Evolutionary conservation across 2,329 filamentous ascomycete genomes (phyloP).

Genomic region (Fusarium armeniacum): DNA sequence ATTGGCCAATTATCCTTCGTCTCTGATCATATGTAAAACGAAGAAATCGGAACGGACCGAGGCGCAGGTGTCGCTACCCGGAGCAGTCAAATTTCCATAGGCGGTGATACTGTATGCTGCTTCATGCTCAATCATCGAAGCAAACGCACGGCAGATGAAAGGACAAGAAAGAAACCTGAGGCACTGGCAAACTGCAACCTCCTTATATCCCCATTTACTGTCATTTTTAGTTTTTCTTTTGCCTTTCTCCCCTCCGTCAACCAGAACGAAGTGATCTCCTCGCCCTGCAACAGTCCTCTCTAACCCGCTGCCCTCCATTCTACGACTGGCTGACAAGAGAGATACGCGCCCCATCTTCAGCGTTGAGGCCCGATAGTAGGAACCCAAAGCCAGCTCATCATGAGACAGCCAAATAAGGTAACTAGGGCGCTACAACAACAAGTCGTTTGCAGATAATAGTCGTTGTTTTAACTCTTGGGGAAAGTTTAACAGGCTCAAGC

Average conservation of each 20-base stretch:
- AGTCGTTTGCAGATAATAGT: neutral
- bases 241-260: constrained; percentile 31
- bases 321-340: constrained; percentile 35
- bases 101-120: constrained; percentile 7
- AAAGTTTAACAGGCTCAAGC: neutral
- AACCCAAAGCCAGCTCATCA: constrained; percentile 36
- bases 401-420: constrained; percentile 23
- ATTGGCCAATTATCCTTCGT: constrained; percentile 29
- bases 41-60: constrained; percentile 46
- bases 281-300: constrained; percentile 36
- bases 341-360: constrained; percentile 39
- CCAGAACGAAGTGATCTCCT: constrained; percentile 30
- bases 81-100: constrained; percentile 14
- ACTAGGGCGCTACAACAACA: constrained; percentile 2
- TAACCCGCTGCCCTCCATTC: constrained; percentile 41
- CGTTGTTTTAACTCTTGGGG: neutral
- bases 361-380: constrained; percentile 42
- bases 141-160: constrained; percentile 7
- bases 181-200: constrained; percentile 40
- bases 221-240: constrained; percentile 35
- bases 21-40: constrained; percentile 25
- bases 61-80: constrained; percentile 32
- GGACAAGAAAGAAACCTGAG: constrained; percentile 20
- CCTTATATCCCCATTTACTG: constrained; percentile 39
- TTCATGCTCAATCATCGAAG: constrained; percentile 2